A percentile compares a stretch with the other conserved stretches of the same genome.
These are phyloP conservation scores for Emydomyces testavorans DNA, from an alignment of 2,329 filamentous ascomycete genomes.

Conservation along the genomic window DNA sequence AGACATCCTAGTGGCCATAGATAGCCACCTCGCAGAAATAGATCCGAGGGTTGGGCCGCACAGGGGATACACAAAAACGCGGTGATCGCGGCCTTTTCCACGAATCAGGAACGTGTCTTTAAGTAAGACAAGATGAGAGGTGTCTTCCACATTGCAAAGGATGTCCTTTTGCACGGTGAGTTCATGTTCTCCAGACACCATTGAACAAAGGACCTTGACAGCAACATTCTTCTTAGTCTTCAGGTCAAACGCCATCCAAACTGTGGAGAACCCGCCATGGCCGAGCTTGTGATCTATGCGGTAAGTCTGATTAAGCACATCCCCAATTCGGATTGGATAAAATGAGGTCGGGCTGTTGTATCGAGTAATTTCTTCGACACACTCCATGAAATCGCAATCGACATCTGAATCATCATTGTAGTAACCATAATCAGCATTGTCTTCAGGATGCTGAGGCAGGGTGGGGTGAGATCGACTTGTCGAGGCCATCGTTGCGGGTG, in stretches of 20 bases:
- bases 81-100: conserved; percentile 1
- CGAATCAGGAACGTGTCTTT: conserved; percentile 7
- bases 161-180: conserved; percentile 8
- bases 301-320: conserved; percentile 12
- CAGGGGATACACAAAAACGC: not conserved
- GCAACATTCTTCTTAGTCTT: conserved; percentile 12
- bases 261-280: conserved; percentile 11
- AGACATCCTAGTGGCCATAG: conserved; percentile 21
- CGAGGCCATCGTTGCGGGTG: conserved; percentile 2
- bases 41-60: not conserved
- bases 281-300: conserved; percentile 14
- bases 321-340: conserved; percentile 13
- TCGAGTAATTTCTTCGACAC: not conserved
- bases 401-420: not conserved
- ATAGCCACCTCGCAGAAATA: not conserved
- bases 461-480: not conserved
- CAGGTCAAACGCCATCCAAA: conserved; percentile 4
- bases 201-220: conserved; percentile 3
- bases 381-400: not conserved
- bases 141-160: conserved; percentile 5
- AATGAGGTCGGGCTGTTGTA: not conserved
- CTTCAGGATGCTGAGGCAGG: not conserved
- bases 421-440: conserved; percentile 1
- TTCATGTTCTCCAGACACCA: conserved; percentile 5
- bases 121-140: conserved; percentile 13